Evolutionary conservation across 1,284 basidiomycete genomes (phyloP), one percentile per base, ranked within the genome.

Genomic region (Sanghuangporus weigelae): DNA sequence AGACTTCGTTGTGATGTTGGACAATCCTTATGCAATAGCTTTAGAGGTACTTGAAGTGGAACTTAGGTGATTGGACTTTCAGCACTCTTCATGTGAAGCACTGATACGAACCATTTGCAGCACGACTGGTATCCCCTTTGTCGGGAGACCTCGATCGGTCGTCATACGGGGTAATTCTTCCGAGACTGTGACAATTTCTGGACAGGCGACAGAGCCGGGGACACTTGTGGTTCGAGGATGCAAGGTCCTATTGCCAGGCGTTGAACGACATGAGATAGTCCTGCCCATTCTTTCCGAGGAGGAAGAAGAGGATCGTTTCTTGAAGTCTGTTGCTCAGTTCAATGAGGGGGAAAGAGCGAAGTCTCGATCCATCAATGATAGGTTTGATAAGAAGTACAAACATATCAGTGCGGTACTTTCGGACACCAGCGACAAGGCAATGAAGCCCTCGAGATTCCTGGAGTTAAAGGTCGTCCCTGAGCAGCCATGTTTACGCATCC

Each of bases 1-100:
- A 19, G 92, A 96, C 68, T 84, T 98, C 67, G 81, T 88, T 35
- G 81, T 98, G 36, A 90, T 90, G 10, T 76, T 99, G n/a, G 84
- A 87, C 65, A 99, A 99, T 72, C 92, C 94, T 0, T 96, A 92
- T 71, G 84, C 91, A 1, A 95, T 98, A 73, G 92, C 95, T 65
- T 79, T 99, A 10, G 93, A 97, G 65, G 74, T 98, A 31, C 86
- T 92, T 65, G 87, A 85, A 66, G 72, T 98, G 38, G 84, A 86
- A 10, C 78, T 98, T 8, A 90, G 93, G 95, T 95, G 69, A 68
- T 31, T 31, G 3, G 26, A 31, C 26, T 31, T 31, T 31, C 3
- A 31, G 26, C 26, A 31, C 2, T 31, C 26, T 31, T 31, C 26
- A 31, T 31, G 26, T 31, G 26, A 31, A 4, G 26, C 2, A 31